These are phyloP conservation scores for Trichosanthes cucumerina DNA, from an alignment of 306 rosid genomes.

Conservation along the genomic window DNA sequence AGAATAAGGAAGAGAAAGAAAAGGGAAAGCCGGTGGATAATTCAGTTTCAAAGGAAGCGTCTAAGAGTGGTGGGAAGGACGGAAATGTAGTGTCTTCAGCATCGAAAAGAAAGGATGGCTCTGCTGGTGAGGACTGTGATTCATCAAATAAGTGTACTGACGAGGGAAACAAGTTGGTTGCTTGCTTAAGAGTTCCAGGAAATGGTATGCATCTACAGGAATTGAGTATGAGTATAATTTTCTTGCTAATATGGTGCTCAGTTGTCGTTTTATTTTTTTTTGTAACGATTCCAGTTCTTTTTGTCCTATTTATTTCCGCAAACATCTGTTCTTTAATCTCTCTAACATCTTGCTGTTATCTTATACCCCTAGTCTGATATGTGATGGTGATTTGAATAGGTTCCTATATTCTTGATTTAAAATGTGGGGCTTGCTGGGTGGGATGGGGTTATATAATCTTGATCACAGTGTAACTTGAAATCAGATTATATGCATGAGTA, in stretches of 20 bases:
- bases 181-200: conserved; percentile 47
- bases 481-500: background rate
- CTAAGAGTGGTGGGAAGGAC: conserved; percentile 15
- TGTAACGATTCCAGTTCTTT: background rate
- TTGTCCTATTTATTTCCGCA: background rate
- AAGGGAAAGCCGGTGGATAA: conserved; percentile 8
- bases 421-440: background rate
- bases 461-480: background rate
- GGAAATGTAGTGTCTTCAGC: conserved; percentile 5
- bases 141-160: conserved; percentile 27
- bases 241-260: background rate
- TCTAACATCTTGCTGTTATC: background rate
- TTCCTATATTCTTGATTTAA: background rate
- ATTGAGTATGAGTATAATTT: background rate
- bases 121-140: conserved; percentile 35
- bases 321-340: background rate
- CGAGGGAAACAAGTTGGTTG: conserved; percentile 23
- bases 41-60: conserved; percentile 8
- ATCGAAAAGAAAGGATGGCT: conserved; percentile 13
- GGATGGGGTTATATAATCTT: background rate
- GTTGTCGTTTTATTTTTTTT: background rate
- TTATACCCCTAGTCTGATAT: background rate
- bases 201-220: conserved; percentile 22
- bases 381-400: background rate
- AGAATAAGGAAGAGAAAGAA: conserved; percentile 10